A percentile compares a stretch with the other conserved stretches of the same genome.
These are phyloP conservation scores for Globisporangium abappressorium DNA, from an alignment of 352 stramenopile genomes.

Conservation along the genomic window DNA sequence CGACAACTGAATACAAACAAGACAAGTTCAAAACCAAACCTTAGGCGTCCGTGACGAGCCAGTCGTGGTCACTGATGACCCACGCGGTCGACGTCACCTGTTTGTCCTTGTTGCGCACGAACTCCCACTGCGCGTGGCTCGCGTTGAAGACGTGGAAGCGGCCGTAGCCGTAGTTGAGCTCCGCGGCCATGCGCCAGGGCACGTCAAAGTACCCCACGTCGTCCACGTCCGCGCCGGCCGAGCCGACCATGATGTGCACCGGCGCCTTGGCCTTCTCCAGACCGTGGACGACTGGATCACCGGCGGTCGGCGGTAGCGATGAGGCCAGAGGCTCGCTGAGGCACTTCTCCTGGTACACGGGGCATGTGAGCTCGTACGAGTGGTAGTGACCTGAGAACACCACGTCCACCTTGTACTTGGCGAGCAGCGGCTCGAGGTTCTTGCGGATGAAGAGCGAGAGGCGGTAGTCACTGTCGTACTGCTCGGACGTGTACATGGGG, in stretches of 20 bases:
- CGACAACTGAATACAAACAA: not conserved
- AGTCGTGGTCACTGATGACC: conserved; percentile 49
- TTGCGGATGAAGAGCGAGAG: conserved; percentile 36
- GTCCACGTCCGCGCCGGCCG: conserved; percentile 37
- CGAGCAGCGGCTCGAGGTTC: conserved; percentile 40
- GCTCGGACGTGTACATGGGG: conserved; percentile 73
- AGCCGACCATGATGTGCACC: conserved; percentile 53
- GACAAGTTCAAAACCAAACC: not conserved
- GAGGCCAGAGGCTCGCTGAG: conserved; percentile 3
- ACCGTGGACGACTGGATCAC: not conserved
- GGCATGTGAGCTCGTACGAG: conserved; percentile 53
- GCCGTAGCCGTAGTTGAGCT: conserved; percentile 32
- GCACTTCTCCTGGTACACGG: conserved; percentile 43
- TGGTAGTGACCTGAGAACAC: conserved; percentile 59
- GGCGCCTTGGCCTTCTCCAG: conserved; percentile 34
- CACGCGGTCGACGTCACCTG: conserved; percentile 13
- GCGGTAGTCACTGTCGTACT: conserved; percentile 35
- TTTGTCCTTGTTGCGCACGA: conserved; percentile 30
- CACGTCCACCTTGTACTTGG: conserved; percentile 43
- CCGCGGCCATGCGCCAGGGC: conserved; percentile 9
- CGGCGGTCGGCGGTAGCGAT: not conserved
- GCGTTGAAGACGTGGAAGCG: conserved; percentile 56
- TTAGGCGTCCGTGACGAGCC: conserved; percentile 15
- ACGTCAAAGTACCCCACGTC: conserved; percentile 32
- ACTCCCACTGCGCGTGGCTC: conserved; percentile 47